A percentile compares a stretch with the other conserved stretches of the same genome.
These are phyloP conservation scores for Guadua angustifolia DNA, from an alignment of 176 grass and related monocot genomes.

Conservation along the genomic window DNA sequence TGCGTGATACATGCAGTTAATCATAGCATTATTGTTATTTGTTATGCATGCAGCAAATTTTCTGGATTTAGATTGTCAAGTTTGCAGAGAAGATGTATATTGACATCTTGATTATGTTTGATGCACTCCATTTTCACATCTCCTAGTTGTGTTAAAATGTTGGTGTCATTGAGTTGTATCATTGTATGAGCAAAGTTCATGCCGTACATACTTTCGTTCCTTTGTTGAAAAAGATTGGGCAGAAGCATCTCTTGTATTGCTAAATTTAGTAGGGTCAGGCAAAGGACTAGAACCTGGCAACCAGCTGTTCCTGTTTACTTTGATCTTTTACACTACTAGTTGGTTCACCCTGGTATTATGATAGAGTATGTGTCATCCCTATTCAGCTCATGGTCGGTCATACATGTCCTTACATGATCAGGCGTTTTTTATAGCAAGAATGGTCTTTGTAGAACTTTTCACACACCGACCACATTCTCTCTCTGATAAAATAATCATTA, in stretches of 20 bases:
- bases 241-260: neutral
- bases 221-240: neutral
- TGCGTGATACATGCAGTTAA: constrained; percentile 1
- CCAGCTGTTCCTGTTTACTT: constrained; percentile 3
- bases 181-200: constrained; percentile 13
- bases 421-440: neutral
- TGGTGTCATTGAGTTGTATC: neutral
- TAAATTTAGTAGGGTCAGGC: constrained; percentile 24
- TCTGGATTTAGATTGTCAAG: constrained; percentile 13
- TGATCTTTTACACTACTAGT: constrained; percentile 16
- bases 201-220: neutral
- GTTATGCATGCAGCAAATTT: constrained; percentile 4
- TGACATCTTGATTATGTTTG: constrained; percentile 10
- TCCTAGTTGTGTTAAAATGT: neutral
- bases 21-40: neutral
- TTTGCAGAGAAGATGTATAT: constrained; percentile 30
- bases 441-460: neutral
- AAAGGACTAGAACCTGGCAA: neutral
- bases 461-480: neutral
- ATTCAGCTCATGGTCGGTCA: neutral
- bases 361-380: constrained; percentile 8
- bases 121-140: neutral
- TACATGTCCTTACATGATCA: neutral
- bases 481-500: neutral
- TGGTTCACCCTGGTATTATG: neutral